A percentile compares a stretch with the other conserved stretches of the same genome.
Conservation (phyloP, 805 yeast genomes). For the Kodamaea sagamina region DNA sequence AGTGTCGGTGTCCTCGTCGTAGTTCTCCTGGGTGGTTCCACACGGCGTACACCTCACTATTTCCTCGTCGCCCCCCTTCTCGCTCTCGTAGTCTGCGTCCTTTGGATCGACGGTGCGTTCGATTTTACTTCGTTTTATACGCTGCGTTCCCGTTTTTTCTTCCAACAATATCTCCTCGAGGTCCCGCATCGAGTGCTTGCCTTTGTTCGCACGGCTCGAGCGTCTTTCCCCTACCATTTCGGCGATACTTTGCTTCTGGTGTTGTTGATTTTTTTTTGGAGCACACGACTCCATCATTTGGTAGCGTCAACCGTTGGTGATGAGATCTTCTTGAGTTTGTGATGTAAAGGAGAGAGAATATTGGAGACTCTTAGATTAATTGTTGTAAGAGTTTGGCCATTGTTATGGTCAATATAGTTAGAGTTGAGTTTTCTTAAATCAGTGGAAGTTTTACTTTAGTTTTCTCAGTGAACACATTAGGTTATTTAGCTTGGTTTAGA, state of each 20-base stretch:
- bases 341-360: no score
- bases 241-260: slow-evolving; percentile 2
- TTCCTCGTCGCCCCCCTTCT: slow-evolving; percentile 33
- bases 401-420: no score
- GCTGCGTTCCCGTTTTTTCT: not conserved
- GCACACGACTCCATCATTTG: slow-evolving; percentile 5
- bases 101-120: slow-evolving; percentile 1
- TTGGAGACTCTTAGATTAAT: no score
- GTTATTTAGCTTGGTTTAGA: no score
- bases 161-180: slow-evolving; percentile 8
- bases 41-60: slow-evolving; percentile 61
- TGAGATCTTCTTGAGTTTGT: no score
- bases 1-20: slow-evolving; percentile 55
- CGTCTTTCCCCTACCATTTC: slow-evolving; percentile 25
- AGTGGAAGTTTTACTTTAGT: no score
- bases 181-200: slow-evolving; percentile 33
- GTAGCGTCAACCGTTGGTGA: no score
- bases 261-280: slow-evolving; percentile 2
- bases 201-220: slow-evolving; percentile 41
- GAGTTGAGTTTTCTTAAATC: no score
- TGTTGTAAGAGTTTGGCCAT: no score
- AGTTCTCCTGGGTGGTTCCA: slow-evolving; percentile 58
- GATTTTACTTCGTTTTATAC: slow-evolving; percentile 1
- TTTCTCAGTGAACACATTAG: no score
- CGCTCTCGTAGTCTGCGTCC: slow-evolving; percentile 20